Evolutionary conservation across 2,329 filamentous ascomycete genomes (phyloP).

Genomic region (Penicillium sp.): DNA sequence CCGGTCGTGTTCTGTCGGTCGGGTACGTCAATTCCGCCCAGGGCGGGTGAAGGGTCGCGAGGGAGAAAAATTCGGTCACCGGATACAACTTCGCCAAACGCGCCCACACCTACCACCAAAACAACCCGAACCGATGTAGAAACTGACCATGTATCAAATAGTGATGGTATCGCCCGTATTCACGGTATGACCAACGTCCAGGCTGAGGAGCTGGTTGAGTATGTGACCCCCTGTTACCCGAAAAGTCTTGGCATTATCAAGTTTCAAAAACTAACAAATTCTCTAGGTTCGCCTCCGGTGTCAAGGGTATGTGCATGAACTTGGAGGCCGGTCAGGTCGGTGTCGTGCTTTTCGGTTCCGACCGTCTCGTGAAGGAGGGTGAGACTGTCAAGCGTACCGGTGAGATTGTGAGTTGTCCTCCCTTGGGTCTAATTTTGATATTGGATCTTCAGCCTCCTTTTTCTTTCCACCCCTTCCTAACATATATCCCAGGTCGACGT

Average conservation of each 20-base stretch:
- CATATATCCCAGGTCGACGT: slow-evolving; percentile 74
- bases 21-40: slow-evolving; percentile 67
- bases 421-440: not conserved
- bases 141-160: slow-evolving; percentile 45
- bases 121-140: slow-evolving; percentile 7
- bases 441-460: not conserved
- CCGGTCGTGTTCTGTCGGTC: slow-evolving; percentile 96
- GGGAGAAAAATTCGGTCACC: slow-evolving; percentile 32
- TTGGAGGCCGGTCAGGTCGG: slow-evolving; percentile 99
- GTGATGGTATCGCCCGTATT: slow-evolving; percentile 99
- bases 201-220: slow-evolving; percentile 99
- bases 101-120: slow-evolving; percentile 14
- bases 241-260: slow-evolving; percentile 17
- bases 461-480: not conserved
- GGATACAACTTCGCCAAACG: slow-evolving; percentile 29
- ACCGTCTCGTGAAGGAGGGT: slow-evolving; percentile 99
- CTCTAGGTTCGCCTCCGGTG: slow-evolving; percentile 91
- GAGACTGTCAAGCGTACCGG: slow-evolving; percentile 99
- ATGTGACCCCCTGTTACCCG: slow-evolving; percentile 50
- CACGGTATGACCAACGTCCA: slow-evolving; percentile 99
- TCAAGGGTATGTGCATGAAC: slow-evolving; percentile 99
- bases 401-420: slow-evolving; percentile 76
- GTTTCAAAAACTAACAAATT: slow-evolving; percentile 26
- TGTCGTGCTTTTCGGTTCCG: slow-evolving; percentile 99
- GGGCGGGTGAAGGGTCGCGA: slow-evolving; percentile 13